Conservation (phyloP, 2,329 filamentous ascomycete species). For the Hypomyces rosellus region DNA sequence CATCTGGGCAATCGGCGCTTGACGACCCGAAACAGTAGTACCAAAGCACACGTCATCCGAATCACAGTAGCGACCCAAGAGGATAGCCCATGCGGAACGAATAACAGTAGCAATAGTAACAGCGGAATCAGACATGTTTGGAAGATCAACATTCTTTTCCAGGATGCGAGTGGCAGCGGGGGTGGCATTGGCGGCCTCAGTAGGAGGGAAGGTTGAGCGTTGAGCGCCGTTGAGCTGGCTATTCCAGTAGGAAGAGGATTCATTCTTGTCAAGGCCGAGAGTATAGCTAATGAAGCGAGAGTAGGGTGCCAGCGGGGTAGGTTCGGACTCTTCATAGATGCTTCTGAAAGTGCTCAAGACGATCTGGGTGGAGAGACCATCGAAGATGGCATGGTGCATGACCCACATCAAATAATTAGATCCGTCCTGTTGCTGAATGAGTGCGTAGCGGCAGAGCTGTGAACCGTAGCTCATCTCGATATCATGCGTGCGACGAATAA, state of each 20-base stretch:
- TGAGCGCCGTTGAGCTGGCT: background rate
- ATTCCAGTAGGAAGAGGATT: background rate
- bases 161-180: background rate
- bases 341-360: slow-evolving; percentile 5
- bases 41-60: slow-evolving; percentile 13
- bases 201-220: background rate
- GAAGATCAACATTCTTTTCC: background rate
- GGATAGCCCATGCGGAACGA: slow-evolving; percentile 7
- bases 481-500: too few relatives aligned
- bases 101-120: slow-evolving; percentile 6
- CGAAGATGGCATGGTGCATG: slow-evolving; percentile 13
- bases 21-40: slow-evolving; percentile 13
- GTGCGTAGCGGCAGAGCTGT: slow-evolving; percentile 6
- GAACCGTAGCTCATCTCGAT: slow-evolving; percentile 7
- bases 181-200: background rate
- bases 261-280: background rate
- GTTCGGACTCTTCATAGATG: background rate
- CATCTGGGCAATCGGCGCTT: slow-evolving; percentile 6
- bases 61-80: slow-evolving; percentile 9
- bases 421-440: background rate
- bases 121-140: background rate
- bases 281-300: background rate
- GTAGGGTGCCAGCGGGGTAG: background rate
- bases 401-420: background rate
- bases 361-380: slow-evolving; percentile 13